phyloP scores from a whole-genome alignment of 768 basidiomycete species.

The Fibroporia radiculosa region DNA sequence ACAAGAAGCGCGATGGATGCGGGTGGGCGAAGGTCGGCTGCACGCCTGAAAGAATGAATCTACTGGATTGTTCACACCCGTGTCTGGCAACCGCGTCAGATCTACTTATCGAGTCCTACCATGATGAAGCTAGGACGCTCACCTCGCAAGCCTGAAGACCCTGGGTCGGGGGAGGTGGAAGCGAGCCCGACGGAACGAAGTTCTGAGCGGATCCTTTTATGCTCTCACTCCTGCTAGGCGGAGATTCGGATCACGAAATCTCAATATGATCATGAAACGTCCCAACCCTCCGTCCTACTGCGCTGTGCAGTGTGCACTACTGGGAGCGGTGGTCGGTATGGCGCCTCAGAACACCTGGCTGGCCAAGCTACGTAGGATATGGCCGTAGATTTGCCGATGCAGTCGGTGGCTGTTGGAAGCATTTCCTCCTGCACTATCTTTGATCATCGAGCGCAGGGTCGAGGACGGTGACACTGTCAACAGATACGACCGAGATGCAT shows the following conservation, averaged over 20 bases:
- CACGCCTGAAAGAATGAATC: constrained; percentile 39
- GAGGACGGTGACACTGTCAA: too few species aligned
- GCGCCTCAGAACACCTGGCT: too few species aligned
- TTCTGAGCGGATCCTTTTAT: constrained; percentile 8
- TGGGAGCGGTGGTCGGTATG: background rate
- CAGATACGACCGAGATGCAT: too few species aligned
- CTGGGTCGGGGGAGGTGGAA: constrained; percentile 11
- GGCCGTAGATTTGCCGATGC: too few species aligned
- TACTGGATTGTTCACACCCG: background rate
- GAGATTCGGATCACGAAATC: constrained; percentile 17
- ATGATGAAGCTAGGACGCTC: background rate
- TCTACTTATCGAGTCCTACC: too few species aligned
- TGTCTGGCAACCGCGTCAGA: too few species aligned
- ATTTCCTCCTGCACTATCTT: too few species aligned
- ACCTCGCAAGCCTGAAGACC: constrained; percentile 1
- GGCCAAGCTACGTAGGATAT: too few species aligned
- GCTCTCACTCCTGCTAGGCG: constrained; percentile 4
- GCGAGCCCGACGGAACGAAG: constrained; percentile 4
- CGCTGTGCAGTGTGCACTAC: background rate
- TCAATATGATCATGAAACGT: constrained; percentile 5
- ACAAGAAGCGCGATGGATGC: constrained; percentile 71
- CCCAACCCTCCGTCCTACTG: constrained; percentile 3
- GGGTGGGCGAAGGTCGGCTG: constrained; percentile 44
- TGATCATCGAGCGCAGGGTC: too few species aligned
- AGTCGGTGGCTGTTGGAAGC: too few species aligned